Evolutionary conservation across 2,329 filamentous ascomycete species (phyloP), one percentile per base, ranked within the genome.

Genomic region (Westerdykella aurantiaca): DNA sequence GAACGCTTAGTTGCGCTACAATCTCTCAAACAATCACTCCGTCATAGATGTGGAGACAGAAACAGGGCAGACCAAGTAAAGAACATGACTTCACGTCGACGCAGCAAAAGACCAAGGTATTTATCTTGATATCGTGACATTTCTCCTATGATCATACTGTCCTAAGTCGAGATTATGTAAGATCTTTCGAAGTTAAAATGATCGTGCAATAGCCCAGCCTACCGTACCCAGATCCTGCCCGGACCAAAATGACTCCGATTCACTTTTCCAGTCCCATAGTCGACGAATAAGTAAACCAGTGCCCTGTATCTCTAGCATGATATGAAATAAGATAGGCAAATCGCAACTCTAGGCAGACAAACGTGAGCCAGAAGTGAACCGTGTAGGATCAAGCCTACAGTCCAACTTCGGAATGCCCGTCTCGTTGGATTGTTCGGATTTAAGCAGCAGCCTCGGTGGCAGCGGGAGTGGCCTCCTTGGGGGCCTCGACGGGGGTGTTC

Each of bases 261-360:
- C 51, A 61, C 58, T 63, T 62, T 61, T 62, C 53, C 59, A 41
- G 49, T 48, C 37, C 49, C 41, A 52, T 55, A 55, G 49, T 55
- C 42, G 50, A 55, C 55, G 56, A 60, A 52, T 54, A 63, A 57
- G 52, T 53, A 48, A 57, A 61, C 49, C 51, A 48, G 48, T 48
- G 52, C 50, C 53, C 50, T 52, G 49, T 38, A 57, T 56, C 47
- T 57, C 57, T 58, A 61, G 58, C 57, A 58, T 45, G 50, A 45
- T 55, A 56, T 57, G 54, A 56, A 56, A 57, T 52, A 57, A 46
- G 45, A 58, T 57, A 55, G 49, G 46, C 52, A 43, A 50, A 18
- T 37, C 51, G 43, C 45, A 57, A 48, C 52, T 54, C 54, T 49
- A 45, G 52, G 46, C 53, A 57, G 46, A 51, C 50, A 50, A 54